These are phyloP conservation scores for Paulownia fortunei DNA, from an alignment of 257 asterid species.

Conservation along the genomic window DNA sequence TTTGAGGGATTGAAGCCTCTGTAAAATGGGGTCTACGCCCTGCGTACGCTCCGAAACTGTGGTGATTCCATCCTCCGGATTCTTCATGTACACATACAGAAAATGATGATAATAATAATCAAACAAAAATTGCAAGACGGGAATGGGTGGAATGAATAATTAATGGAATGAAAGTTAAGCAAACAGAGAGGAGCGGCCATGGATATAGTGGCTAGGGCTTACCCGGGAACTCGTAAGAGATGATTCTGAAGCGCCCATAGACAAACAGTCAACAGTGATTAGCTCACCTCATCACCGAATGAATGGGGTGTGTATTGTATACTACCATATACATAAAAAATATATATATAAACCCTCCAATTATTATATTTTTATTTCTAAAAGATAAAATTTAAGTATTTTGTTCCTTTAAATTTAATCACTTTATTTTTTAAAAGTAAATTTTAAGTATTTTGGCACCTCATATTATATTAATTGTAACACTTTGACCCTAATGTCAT, in stretches of 20 bases:
- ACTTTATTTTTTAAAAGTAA: too few relatives aligned
- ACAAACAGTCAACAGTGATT: slow-evolving; percentile 1
- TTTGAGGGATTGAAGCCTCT: slow-evolving; percentile 80
- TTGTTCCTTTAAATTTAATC: too few relatives aligned
- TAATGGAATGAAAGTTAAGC: background rate
- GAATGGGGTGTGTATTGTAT: background rate
- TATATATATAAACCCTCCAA: too few relatives aligned
- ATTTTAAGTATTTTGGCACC: too few relatives aligned
- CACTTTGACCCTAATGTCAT: too few relatives aligned
- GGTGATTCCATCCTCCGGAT: slow-evolving; percentile 73
- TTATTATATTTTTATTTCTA: too few relatives aligned
- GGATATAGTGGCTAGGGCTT: slow-evolving; percentile 28
- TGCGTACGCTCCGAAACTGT: slow-evolving; percentile 79
- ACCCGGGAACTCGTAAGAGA: slow-evolving; percentile 66
- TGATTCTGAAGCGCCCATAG: slow-evolving; percentile 95
- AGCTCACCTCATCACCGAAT: background rate
- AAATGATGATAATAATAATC: background rate
- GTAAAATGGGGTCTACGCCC: slow-evolving; percentile 71
- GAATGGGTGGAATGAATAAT: background rate
- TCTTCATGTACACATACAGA: slow-evolving; percentile 33
- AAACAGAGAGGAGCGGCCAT: background rate
- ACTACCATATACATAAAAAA: too few relatives aligned
- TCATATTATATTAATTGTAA: too few relatives aligned
- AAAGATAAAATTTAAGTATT: too few relatives aligned
- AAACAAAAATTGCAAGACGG: slow-evolving; percentile 15